Base-by-base conservation (phyloP, 2,329 filamentous ascomycete genomes). In the Neonectria coccinea region DNA sequence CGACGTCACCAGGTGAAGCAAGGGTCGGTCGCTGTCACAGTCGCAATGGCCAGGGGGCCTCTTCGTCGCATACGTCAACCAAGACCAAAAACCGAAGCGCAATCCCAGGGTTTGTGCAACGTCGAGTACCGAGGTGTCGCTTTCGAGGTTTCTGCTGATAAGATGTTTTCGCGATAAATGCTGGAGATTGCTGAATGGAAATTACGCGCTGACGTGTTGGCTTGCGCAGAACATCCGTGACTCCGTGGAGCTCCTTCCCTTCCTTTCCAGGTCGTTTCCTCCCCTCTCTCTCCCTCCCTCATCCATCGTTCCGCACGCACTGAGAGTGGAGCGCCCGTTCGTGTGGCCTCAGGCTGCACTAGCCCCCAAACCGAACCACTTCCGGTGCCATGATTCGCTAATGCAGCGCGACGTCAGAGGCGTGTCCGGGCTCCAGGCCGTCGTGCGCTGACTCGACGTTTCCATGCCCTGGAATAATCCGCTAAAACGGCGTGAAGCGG, bases 1-100 rank as follows among this genome's bases (percentile, higher is more conserved):
- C 56, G 56, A 59, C 56, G 56, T 59, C 56, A 53, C 56, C 50
- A 31, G 45, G 27, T 6, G 22, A 41, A 42, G 50, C 39, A 10
- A 42, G 39, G 31, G 29, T 51, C 29, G 57, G 8, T 20, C 20
- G 27, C 27, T 53, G 41, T 59, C 50, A 54, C 57, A 16, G 47
- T 50, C 39, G 42, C 48, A 50, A n/a, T n/a, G 36, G 36, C 14
- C 36, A 39, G 14, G 36, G 36, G 36, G 27, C 47, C 11, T 36
- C 9, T 20, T 20, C n/a, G 45, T 27, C 45, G 45, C 45, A 29
- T 48, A 14, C 45, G 48, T 33, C 48, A 10, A 11, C 48, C 29
- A 20, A 31, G 47, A 18, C 27, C 27, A 50, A 50, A 48, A 48
- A 31, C 16, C 9, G 14, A 29, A 14, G 18, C 29, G 48, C 48